Percentiles rank a stretch among this genome's conserved stretches.
These are phyloP conservation scores for Citrullus amarus DNA, from an alignment of 306 rosid genomes.

Conservation along the genomic window DNA sequence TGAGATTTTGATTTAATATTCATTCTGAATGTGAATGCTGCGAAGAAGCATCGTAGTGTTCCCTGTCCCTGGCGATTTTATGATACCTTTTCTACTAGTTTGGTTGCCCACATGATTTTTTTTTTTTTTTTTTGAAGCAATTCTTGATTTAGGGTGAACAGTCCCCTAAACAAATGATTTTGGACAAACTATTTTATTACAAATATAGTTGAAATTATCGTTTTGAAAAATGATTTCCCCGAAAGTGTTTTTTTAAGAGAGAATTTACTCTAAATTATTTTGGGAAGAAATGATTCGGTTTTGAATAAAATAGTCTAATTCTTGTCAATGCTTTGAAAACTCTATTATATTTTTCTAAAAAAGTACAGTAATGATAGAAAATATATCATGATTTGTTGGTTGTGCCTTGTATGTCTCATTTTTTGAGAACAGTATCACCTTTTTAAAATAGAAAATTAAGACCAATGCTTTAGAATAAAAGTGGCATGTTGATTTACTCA, in stretches of 20 bases:
- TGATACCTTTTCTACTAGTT: background rate
- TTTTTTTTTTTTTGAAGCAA: too few species aligned
- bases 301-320: background rate
- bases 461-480: background rate
- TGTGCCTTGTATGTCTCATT: background rate
- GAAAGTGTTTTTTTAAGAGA: background rate
- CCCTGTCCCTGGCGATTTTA: background rate
- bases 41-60: background rate
- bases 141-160: background rate
- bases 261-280: background rate
- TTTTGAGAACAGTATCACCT: background rate
- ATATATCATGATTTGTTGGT: background rate
- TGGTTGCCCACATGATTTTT: background rate
- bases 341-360: background rate
- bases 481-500: background rate
- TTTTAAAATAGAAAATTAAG: background rate
- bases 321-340: background rate
- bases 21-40: background rate
- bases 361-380: background rate
- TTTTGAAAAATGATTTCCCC: too few species aligned
- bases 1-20: slow-evolving; percentile 25
- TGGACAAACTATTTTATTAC: background rate
- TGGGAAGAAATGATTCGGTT: too few species aligned
- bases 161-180: background rate
- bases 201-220: too few species aligned